These are phyloP conservation scores for Sclerotinia glacialis DNA, from an alignment of 2,329 filamentous ascomycete species.

Conservation along the genomic window DNA sequence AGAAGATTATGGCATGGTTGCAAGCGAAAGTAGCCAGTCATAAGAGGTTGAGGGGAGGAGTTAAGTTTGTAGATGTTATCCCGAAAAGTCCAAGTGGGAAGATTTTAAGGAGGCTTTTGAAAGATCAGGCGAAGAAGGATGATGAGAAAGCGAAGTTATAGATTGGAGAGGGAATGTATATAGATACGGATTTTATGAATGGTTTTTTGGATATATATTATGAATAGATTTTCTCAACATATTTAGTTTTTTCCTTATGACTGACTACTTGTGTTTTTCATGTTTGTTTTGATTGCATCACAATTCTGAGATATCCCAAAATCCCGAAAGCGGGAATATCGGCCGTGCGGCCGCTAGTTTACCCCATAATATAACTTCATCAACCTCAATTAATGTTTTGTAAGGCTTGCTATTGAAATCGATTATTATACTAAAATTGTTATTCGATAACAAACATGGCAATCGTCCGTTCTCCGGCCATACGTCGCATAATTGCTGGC, in stretches of 20 bases:
- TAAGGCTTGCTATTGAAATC: neutral
- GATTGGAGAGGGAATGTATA: neutral
- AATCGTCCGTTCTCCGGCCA: conserved; percentile 46
- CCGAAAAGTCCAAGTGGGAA: conserved; percentile 64
- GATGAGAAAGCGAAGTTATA: conserved; percentile 27
- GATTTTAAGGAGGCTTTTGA: conserved; percentile 48
- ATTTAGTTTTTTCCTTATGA: neutral
- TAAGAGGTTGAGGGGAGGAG: conserved; percentile 68
- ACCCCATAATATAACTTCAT: neutral
- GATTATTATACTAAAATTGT: neutral
- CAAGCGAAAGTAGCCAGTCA: conserved; percentile 58
- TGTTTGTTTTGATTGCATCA: neutral
- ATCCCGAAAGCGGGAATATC: neutral
- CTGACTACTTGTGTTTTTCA: neutral
- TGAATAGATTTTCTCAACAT: neutral
- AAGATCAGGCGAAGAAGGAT: conserved; percentile 41
- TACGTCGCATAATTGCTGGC: conserved; percentile 45
- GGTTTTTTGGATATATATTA: neutral
- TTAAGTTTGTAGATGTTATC: conserved; percentile 62
- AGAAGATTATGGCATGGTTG: conserved; percentile 56
- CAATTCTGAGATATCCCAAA: neutral
- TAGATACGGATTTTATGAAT: neutral
- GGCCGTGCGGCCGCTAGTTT: conserved; percentile 7
- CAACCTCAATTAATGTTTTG: neutral
- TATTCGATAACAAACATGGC: conserved; percentile 44